These are phyloP conservation scores for Cudoniella acicularis DNA, from an alignment of 495 filamentous ascomycete species.

Conservation along the genomic window DNA sequence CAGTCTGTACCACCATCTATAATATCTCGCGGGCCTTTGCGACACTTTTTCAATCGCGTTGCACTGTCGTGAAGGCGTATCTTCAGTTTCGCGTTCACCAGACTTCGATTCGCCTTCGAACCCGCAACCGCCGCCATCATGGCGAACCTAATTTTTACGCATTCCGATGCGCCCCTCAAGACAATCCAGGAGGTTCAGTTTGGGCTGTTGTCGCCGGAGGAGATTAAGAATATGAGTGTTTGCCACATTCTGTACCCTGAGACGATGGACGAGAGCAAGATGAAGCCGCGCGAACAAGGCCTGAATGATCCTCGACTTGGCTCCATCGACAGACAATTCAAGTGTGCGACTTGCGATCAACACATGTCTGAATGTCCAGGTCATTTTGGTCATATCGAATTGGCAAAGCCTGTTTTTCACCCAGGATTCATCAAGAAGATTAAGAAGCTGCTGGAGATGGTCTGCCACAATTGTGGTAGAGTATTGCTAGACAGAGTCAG, in stretches of 20 bases:
- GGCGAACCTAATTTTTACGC: constrained; percentile 88
- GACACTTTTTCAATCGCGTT: background rate
- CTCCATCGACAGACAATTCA: constrained; percentile 89
- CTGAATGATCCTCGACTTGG: constrained; percentile 92
- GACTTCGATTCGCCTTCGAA: background rate
- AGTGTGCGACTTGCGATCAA: constrained; percentile 92
- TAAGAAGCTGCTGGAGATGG: constrained; percentile 95
- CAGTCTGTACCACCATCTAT: constrained; percentile 9
- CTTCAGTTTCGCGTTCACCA: constrained; percentile 3
- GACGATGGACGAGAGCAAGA: constrained; percentile 94
- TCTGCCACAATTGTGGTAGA: constrained; percentile 97
- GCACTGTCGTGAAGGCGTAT: background rate
- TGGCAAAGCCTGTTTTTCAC: constrained; percentile 92
- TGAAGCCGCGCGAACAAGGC: constrained; percentile 80
- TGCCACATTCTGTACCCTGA: constrained; percentile 90
- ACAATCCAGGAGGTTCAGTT: constrained; percentile 98
- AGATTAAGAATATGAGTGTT: constrained; percentile 97
- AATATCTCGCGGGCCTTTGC: constrained; percentile 4
- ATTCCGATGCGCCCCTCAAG: constrained; percentile 92
- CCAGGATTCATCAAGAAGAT: constrained; percentile 95
- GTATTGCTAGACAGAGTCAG: constrained; percentile 93
- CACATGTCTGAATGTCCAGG: constrained; percentile 92
- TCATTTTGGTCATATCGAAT: constrained; percentile 96
- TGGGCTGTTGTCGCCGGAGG: constrained; percentile 90
- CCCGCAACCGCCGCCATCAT: constrained; percentile 49